phyloP scores from a whole-genome alignment of 305 asterid species.

The Ilex paraguariensis region DNA sequence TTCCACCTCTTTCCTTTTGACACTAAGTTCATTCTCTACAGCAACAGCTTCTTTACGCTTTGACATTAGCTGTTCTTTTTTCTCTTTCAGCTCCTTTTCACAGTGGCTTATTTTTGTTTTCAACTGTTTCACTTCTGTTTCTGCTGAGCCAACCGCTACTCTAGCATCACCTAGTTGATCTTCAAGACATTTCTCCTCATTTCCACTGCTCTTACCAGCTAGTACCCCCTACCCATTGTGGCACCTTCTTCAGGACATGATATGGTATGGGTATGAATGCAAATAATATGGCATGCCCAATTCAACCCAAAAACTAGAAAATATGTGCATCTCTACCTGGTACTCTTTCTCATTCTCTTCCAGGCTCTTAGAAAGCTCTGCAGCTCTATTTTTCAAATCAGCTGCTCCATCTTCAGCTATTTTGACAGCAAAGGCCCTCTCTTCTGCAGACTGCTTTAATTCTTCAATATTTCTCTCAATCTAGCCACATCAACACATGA shows the following conservation, averaged over 20 bases:
- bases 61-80: slow-evolving; percentile 45
- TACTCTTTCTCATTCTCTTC: slow-evolving; percentile 88
- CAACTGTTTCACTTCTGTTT: slow-evolving; percentile 92
- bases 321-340: slow-evolving; percentile 42
- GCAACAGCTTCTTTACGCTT: slow-evolving; percentile 74
- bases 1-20: slow-evolving; percentile 60
- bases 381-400: slow-evolving; percentile 50
- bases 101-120: slow-evolving; percentile 75
- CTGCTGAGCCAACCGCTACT: slow-evolving; percentile 80
- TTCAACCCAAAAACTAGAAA: neutral
- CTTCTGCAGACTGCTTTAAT: slow-evolving; percentile 67
- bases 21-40: slow-evolving; percentile 60
- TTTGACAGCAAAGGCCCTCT: slow-evolving; percentile 57
- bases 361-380: slow-evolving; percentile 75
- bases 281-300: neutral
- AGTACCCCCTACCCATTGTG: slow-evolving; percentile 57
- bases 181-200: slow-evolving; percentile 97
- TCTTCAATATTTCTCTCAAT: slow-evolving; percentile 65
- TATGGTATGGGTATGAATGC: neutral
- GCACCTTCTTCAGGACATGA: neutral
- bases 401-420: slow-evolving; percentile 84
- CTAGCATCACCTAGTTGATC: slow-evolving; percentile 94
- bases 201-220: slow-evolving; percentile 92
- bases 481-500: slow-evolving; percentile 31
- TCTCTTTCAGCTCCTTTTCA: slow-evolving; percentile 79